Percentiles rank a stretch among this genome's conserved stretches.
Conservation (phyloP, 257 asterid genomes). For the Lithospermum erythrorhizon region DNA sequence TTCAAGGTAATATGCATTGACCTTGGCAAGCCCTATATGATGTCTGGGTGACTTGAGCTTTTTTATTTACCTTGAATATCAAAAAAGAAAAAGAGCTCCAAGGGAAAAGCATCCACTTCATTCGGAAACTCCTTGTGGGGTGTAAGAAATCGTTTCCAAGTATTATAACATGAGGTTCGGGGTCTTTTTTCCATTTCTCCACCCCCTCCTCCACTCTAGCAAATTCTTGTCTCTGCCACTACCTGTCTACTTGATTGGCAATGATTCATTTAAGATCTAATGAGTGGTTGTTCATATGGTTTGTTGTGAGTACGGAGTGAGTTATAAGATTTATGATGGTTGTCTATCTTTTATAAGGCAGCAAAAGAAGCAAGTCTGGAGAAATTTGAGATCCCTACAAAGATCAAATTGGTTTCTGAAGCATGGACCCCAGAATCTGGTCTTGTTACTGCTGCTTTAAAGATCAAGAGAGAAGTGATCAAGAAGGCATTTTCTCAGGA, state of each 20-base stretch:
- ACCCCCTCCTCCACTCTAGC: no score
- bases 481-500: conserved; percentile 65
- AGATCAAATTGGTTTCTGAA: conserved; percentile 33
- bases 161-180: no score
- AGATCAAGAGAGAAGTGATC: conserved; percentile 46
- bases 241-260: not conserved
- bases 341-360: conserved; percentile 15
- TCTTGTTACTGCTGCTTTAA: conserved; percentile 42
- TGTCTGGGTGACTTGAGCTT: no score
- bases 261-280: not conserved
- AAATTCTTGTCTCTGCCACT: not conserved
- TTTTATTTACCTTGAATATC: no score
- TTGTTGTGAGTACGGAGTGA: not conserved
- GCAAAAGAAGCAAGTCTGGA: conserved; percentile 35
- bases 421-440: conserved; percentile 53
- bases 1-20: no score
- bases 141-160: no score
- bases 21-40: no score
- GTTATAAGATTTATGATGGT: not conserved
- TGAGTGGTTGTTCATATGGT: not conserved
- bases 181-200: no score
- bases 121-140: no score
- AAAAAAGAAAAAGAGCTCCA: no score
- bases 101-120: no score
- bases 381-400: conserved; percentile 40